A percentile compares a stretch with the other conserved stretches of the same genome.
Conservation (phyloP, 352 stramenopile species). For the Globisporangium takayamanum region DNA sequence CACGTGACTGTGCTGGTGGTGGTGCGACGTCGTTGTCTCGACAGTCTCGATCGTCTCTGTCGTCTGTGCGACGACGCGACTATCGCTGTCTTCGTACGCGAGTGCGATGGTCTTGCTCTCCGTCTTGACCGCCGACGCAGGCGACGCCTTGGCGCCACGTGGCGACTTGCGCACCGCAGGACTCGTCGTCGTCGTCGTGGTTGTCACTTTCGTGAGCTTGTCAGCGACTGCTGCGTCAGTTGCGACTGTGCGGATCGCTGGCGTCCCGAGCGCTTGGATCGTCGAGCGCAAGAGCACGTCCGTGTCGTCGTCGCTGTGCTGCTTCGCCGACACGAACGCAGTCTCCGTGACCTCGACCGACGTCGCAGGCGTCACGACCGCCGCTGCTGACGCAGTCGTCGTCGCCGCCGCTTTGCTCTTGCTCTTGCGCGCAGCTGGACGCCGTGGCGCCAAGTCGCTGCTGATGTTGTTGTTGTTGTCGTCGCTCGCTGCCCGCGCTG, state of each 20-base stretch:
- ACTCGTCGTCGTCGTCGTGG: conserved; percentile 9
- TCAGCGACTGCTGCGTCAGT: background rate
- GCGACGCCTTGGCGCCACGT: conserved; percentile 7
- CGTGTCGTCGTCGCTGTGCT: conserved; percentile 39
- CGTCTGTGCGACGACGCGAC: conserved; percentile 8
- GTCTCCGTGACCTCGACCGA: conserved; percentile 16
- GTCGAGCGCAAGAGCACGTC: conserved; percentile 49
- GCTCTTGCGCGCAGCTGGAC: background rate
- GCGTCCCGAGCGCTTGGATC: conserved; percentile 31
- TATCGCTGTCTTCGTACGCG: conserved; percentile 40
- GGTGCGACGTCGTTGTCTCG: conserved; percentile 2
- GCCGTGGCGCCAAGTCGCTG: background rate
- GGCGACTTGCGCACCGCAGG: conserved; percentile 14
- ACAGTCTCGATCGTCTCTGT: conserved; percentile 9
- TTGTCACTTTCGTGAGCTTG: conserved; percentile 2
- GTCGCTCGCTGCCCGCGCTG: conserved; percentile 11
- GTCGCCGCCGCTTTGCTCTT: background rate
- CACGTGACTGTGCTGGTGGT: background rate
- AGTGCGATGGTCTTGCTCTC: conserved; percentile 33
- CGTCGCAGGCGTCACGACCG: conserved; percentile 17
- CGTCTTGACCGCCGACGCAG: conserved; percentile 7
- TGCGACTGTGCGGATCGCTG: conserved; percentile 12
- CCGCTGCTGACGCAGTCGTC: background rate
- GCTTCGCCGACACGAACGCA: conserved; percentile 16
- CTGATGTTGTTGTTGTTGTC: conserved; percentile 7